A percentile compares a stretch with the other conserved stretches of the same genome.
These are phyloP conservation scores for Mycena kentingensis DNA, from an alignment of 768 basidiomycete genomes.

Conservation along the genomic window DNA sequence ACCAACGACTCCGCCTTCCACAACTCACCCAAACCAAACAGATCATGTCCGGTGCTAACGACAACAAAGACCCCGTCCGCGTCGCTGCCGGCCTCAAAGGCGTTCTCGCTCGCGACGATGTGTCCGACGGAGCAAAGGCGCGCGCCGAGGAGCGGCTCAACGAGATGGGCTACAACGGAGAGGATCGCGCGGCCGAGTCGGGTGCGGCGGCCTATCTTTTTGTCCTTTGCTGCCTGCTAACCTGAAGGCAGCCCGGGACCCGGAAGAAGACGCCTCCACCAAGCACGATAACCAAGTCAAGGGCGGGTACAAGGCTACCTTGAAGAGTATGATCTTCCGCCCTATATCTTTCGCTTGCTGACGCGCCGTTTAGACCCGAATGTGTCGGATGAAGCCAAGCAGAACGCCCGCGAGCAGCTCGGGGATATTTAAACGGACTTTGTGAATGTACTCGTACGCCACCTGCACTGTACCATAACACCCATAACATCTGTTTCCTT, in stretches of 20 bases:
- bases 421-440: too few species aligned
- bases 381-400: conserved; percentile 51
- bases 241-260: too few species aligned
- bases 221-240: conserved; percentile 28
- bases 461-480: too few species aligned
- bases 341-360: conserved; percentile 4
- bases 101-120: conserved; percentile 50
- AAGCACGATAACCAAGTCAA: conserved; percentile 49
- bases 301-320: conserved; percentile 59
- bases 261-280: too few species aligned
- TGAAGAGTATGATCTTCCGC: conserved; percentile 41
- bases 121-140: conserved; percentile 48
- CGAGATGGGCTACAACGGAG: conserved; percentile 31
- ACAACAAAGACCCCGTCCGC: conserved; percentile 37
- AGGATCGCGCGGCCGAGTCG: conserved; percentile 1
- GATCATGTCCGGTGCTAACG: conserved; percentile 2
- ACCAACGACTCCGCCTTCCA: not conserved
- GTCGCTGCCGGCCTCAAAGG: conserved; percentile 56
- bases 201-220: not conserved
- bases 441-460: too few species aligned
- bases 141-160: conserved; percentile 44
- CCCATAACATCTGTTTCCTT: too few species aligned
- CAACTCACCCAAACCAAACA: not conserved
- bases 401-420: conserved; percentile 47
- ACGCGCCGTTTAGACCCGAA: conserved; percentile 38